Evolutionary conservation across 2,329 filamentous ascomycete genomes (phyloP).

Genomic region (Colletotrichum ledebouriae): DNA sequence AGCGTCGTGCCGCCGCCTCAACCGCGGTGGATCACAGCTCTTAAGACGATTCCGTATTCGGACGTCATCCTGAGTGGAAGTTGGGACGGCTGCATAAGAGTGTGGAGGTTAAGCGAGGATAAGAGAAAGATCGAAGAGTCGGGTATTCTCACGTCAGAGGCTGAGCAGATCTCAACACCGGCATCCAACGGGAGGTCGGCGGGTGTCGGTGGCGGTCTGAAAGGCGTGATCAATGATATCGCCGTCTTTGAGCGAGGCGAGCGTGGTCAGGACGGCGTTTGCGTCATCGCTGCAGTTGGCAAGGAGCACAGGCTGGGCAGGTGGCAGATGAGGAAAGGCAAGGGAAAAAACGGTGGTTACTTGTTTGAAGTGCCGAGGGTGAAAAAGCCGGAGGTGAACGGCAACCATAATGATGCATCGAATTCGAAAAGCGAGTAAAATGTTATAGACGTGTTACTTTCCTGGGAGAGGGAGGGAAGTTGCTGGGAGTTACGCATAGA

Average conservation of each 20-base stretch:
- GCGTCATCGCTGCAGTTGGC: slow-evolving; percentile 86
- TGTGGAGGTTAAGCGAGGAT: slow-evolving; percentile 88
- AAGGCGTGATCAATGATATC: slow-evolving; percentile 90
- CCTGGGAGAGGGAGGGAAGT: slow-evolving; percentile 12
- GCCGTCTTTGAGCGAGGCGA: slow-evolving; percentile 88
- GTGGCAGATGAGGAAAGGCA: slow-evolving; percentile 74
- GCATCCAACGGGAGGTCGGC: slow-evolving; percentile 42
- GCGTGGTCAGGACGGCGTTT: slow-evolving; percentile 80
- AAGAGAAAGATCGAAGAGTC: slow-evolving; percentile 81
- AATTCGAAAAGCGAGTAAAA: slow-evolving; percentile 43
- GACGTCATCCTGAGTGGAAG: slow-evolving; percentile 92
- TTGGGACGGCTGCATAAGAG: slow-evolving; percentile 91
- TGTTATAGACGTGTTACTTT: slow-evolving; percentile 27
- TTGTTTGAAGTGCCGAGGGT: slow-evolving; percentile 82
- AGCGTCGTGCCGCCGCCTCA: slow-evolving; percentile 73
- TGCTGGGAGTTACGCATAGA: slow-evolving; percentile 25
- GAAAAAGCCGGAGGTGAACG: slow-evolving; percentile 51
- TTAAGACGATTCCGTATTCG: slow-evolving; percentile 88
- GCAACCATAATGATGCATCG: slow-evolving; percentile 48
- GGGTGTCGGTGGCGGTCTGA: slow-evolving; percentile 48
- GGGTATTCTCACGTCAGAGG: slow-evolving; percentile 66
- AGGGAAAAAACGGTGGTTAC: slow-evolving; percentile 84
- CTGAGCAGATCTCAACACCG: slow-evolving; percentile 36
- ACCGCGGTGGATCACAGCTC: slow-evolving; percentile 91
- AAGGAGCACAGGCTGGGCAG: slow-evolving; percentile 88